Percentiles rank a stretch among this genome's conserved stretches.
Evolutionary conservation across 352 stramenopile genomes (phyloP).

Genomic region (Phytopythium vexans): DNA sequence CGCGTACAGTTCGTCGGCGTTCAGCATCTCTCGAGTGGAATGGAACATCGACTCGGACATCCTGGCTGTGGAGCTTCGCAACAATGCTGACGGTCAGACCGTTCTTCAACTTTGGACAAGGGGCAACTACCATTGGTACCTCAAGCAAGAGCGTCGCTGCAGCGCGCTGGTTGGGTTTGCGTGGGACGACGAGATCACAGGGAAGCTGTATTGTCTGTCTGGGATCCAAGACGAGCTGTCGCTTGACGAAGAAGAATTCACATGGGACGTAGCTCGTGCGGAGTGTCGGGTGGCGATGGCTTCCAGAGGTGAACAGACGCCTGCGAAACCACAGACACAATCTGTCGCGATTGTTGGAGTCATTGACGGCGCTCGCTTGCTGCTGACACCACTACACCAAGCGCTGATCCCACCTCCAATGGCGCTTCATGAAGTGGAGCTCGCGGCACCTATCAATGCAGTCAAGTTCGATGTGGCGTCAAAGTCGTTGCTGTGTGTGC

Average conservation of each 20-base stretch:
- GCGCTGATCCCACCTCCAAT: conserved; percentile 69
- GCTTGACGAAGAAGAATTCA: conserved; percentile 52
- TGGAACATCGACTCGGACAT: conserved; percentile 76
- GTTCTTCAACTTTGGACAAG: conserved; percentile 71
- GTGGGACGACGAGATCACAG: conserved; percentile 58
- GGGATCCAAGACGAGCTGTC: conserved; percentile 4
- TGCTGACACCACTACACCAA: conserved; percentile 67
- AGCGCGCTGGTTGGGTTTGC: conserved; percentile 24
- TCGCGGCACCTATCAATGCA: conserved; percentile 42
- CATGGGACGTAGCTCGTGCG: conserved; percentile 28
- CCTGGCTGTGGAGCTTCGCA: conserved; percentile 49
- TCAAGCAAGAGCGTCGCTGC: conserved; percentile 64
- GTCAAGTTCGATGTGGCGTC: conserved; percentile 48
- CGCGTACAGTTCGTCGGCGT: conserved; percentile 23
- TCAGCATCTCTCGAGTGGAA: conserved; percentile 26
- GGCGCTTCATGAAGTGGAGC: conserved; percentile 37
- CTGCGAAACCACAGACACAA: background rate
- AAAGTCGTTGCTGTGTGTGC: conserved; percentile 31
- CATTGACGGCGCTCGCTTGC: conserved; percentile 53
- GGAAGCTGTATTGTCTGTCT: conserved; percentile 34
- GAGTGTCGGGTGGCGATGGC: conserved; percentile 11
- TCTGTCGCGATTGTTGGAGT: conserved; percentile 47
- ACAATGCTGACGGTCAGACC: conserved; percentile 1
- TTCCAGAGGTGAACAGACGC: background rate
- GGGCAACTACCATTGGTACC: conserved; percentile 84